A percentile compares a stretch with the other conserved stretches of the same genome.
Evolutionary conservation across 768 basidiomycete species (phyloP).

Genomic region (Collybia mongolica): DNA sequence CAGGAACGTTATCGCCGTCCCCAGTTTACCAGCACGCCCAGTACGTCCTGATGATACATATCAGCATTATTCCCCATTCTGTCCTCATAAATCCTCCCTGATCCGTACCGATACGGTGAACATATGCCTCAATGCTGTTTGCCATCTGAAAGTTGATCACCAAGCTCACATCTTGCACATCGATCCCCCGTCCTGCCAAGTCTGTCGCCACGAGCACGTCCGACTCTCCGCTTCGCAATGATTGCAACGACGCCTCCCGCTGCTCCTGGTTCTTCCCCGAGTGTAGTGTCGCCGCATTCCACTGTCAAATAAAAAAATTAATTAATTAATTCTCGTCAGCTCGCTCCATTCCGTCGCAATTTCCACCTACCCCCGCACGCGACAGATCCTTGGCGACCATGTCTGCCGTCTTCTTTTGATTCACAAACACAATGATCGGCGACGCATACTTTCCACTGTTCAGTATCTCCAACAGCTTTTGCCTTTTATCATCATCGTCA

Average conservation of each 20-base stretch:
- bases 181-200: slow-evolving; percentile 97
- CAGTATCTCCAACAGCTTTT: slow-evolving; percentile 87
- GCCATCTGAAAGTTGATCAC: slow-evolving; percentile 99
- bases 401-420: slow-evolving; percentile 99
- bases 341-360: neutral
- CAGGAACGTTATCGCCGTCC: slow-evolving; percentile 92
- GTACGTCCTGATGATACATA: slow-evolving; percentile 67
- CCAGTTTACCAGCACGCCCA: slow-evolving; percentile 95
- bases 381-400: slow-evolving; percentile 95
- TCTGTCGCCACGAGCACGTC: slow-evolving; percentile 96
- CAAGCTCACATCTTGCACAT: slow-evolving; percentile 93
- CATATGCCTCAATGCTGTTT: slow-evolving; percentile 92
- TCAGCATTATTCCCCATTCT: slow-evolving; percentile 1
- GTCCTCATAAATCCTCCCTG: neutral
- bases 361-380: slow-evolving; percentile 72
- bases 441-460: slow-evolving; percentile 80
- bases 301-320: no score
- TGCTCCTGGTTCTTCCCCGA: slow-evolving; percentile 98
- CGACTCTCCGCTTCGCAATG: slow-evolving; percentile 81
- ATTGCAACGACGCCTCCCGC: slow-evolving; percentile 88
- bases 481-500: slow-evolving; percentile 41
- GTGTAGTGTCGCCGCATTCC: slow-evolving; percentile 89
- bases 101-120: slow-evolving; percentile 89
- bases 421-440: slow-evolving; percentile 98
- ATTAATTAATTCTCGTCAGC: no score